These are phyloP conservation scores for Aspergillus udagawae DNA, from an alignment of 2,329 filamentous ascomycete genomes.

Conservation along the genomic window DNA sequence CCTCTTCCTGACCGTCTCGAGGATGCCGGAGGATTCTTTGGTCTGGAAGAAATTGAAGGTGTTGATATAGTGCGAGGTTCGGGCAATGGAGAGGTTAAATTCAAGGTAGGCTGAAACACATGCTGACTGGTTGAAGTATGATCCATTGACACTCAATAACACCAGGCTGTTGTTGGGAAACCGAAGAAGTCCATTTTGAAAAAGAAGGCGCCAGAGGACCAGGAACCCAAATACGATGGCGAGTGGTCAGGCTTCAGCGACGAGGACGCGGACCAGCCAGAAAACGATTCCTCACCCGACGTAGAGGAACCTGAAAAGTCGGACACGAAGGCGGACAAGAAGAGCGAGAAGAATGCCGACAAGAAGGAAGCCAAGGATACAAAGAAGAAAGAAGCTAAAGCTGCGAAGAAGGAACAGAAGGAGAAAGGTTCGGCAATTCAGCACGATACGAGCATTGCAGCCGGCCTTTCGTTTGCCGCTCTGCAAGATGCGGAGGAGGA, in stretches of 20 bases:
- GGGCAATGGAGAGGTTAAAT: conserved; percentile 47
- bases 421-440: conserved; percentile 29
- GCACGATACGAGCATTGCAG: conserved; percentile 30
- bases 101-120: conserved; percentile 33
- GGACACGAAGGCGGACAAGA: conserved; percentile 17
- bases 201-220: conserved; percentile 12
- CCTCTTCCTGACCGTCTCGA: conserved; percentile 70
- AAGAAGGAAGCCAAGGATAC: conserved; percentile 11
- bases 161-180: conserved; percentile 33
- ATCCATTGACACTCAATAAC: conserved; percentile 3
- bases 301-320: conserved; percentile 9
- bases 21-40: conserved; percentile 91
- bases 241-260: conserved; percentile 67
- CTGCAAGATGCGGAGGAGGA: conserved; percentile 45
- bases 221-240: conserved; percentile 41
- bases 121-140: not conserved
- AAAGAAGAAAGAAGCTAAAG: conserved; percentile 25
- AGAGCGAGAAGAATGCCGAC: conserved; percentile 7
- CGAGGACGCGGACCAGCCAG: conserved; percentile 29
- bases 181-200: conserved; percentile 31
- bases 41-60: conserved; percentile 84
- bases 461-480: conserved; percentile 34
- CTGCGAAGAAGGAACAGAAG: conserved; percentile 25
- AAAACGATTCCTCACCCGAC: conserved; percentile 10
- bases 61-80: conserved; percentile 74